These are phyloP conservation scores for Alternaria sp. DNA, from an alignment of 2,329 filamentous ascomycete genomes.

Conservation along the genomic window DNA sequence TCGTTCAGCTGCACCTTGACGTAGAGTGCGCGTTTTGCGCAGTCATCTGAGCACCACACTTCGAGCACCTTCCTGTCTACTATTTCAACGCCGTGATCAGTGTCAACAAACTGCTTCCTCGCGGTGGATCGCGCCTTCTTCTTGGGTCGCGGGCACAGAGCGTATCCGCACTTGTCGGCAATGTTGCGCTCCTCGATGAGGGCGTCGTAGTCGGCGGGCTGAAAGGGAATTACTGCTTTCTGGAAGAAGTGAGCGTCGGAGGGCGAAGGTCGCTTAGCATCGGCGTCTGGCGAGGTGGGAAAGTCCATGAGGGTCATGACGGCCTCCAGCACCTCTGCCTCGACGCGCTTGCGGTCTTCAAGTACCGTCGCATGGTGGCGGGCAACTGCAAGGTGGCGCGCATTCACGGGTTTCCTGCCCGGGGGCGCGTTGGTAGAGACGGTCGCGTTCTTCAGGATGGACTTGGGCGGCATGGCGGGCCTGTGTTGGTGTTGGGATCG, in stretches of 20 bases:
- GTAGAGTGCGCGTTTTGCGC: slow-evolving; percentile 80
- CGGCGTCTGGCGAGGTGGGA: slow-evolving; percentile 59
- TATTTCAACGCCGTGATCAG: slow-evolving; percentile 64
- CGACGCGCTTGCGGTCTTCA: slow-evolving; percentile 79
- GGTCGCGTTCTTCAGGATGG: slow-evolving; percentile 50
- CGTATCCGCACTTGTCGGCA: slow-evolving; percentile 81
- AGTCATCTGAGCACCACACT: slow-evolving; percentile 84
- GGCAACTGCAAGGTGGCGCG: slow-evolving; percentile 67
- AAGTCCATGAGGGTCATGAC: slow-evolving; percentile 74
- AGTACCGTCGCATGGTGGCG: slow-evolving; percentile 82
- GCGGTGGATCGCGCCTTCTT: slow-evolving; percentile 57
- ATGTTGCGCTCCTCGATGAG: slow-evolving; percentile 89
- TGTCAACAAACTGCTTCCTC: slow-evolving; percentile 70
- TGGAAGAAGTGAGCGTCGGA: slow-evolving; percentile 72
- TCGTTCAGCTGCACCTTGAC: slow-evolving; percentile 88
- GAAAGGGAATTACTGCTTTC: slow-evolving; percentile 72
- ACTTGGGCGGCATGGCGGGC: slow-evolving; percentile 49
- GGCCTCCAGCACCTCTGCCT: slow-evolving; percentile 73
- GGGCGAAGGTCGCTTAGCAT: slow-evolving; percentile 59
- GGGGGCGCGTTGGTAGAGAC: slow-evolving; percentile 28
- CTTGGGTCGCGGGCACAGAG: slow-evolving; percentile 73
- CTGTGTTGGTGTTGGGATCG: slow-evolving; percentile 10
- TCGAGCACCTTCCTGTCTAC: slow-evolving; percentile 75
- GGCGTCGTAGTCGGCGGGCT: slow-evolving; percentile 87
- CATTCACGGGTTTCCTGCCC: slow-evolving; percentile 40